These are phyloP conservation scores for Arabidopsis lyrata DNA, from an alignment of 441 rosid species.

Conservation along the genomic window DNA sequence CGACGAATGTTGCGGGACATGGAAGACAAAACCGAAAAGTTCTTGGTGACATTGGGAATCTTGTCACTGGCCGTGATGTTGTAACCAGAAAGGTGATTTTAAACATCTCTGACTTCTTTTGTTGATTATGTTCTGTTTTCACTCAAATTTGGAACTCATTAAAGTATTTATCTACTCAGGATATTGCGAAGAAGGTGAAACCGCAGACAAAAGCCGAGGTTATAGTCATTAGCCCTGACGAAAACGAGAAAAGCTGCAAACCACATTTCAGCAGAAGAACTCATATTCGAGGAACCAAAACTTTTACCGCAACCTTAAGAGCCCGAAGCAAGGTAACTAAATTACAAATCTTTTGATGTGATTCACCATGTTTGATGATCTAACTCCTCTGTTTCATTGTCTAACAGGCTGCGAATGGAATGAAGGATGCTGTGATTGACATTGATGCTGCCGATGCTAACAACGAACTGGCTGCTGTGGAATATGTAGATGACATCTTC, in stretches of 20 bases:
- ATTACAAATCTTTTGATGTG: not conserved
- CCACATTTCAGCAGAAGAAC: conserved; percentile 39
- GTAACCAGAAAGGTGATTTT: conserved; percentile 46
- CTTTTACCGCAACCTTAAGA: conserved; percentile 54
- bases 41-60: conserved; percentile 68
- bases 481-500: conserved; percentile 63
- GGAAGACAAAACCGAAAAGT: conserved; percentile 52
- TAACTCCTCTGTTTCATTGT: not conserved
- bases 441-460: conserved; percentile 54
- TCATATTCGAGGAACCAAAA: conserved; percentile 40
- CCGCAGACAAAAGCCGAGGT: not conserved
- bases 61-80: conserved; percentile 45
- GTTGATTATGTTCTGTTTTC: not conserved
- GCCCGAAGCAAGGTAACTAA: conserved; percentile 59
- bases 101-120: not conserved
- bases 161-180: not conserved
- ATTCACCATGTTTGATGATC: not conserved
- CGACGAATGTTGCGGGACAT: conserved; percentile 51
- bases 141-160: not conserved
- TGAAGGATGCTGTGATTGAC: conserved; percentile 39
- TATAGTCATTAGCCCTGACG: conserved; percentile 47
- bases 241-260: conserved; percentile 39
- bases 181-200: conserved; percentile 19
- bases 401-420: conserved; percentile 34
- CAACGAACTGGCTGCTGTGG: conserved; percentile 58